Base-by-base conservation (phyloP, 2,329 filamentous ascomycete genomes). In the Cercospora sojina region DNA sequence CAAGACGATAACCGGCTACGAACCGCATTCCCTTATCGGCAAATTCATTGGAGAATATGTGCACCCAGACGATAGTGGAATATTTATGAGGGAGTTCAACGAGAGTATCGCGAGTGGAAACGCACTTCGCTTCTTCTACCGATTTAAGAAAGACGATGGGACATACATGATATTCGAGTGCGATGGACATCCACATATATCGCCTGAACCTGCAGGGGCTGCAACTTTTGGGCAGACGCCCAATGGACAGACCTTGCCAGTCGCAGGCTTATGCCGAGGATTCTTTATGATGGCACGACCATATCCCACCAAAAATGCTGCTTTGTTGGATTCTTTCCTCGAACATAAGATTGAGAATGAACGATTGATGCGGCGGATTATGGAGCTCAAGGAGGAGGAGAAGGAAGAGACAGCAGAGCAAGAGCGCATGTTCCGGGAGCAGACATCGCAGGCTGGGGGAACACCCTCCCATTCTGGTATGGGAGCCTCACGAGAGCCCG, bases 311-410 rank as follows among this genome's bases (percentile, higher is more conserved):
- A 93, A 91, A 80, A 96, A 94, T 75, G 90, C 92, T 1, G 87
- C 87, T 3, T 84, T 97, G 10, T 84, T 97, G 20, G 93, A 98
- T 79, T 96, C 93, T 0, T 97, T 97, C 74, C 83, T 98, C 29
- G 94, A 98, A 77, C 93, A 97, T 81, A 97, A 97, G 79, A 94
- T 97, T 63, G 94, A 97, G 78, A 97, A 97, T 74, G 93, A 97
- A 80, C 87, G 93, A 4, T 80, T 98, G 58, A 88, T 88, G 74
- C 90, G 92, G 73, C 88, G 92, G 51, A 96, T 98, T 68, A 88
- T 90, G 18, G 92, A 96, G 79, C 83, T 97, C 63, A 91, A 91
- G 72, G 86, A 87, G 68, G 94, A 97, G 78, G 94, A 97, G 77
- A 88, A 90, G 64, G 91, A 93, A 63, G 93, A 96, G 67, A 84